These are phyloP conservation scores for Eremothecium sinecaudum DNA, from an alignment of 1,139 yeast species.

Conservation along the genomic window DNA sequence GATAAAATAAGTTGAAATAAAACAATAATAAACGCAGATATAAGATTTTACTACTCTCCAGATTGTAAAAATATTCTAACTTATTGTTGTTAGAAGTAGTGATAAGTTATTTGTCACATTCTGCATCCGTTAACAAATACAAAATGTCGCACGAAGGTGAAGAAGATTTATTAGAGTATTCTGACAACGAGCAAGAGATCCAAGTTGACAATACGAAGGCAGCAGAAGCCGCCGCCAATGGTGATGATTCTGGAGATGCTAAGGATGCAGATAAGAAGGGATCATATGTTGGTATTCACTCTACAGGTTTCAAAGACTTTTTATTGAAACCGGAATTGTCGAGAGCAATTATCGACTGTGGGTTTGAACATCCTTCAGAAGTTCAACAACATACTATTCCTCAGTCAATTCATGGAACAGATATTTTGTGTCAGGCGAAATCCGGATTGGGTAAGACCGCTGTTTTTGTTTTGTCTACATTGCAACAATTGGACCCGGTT, in stretches of 20 bases:
- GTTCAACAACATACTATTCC: slow-evolving; percentile 99
- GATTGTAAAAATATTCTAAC: too few species aligned
- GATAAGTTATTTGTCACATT: too few species aligned
- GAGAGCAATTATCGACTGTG: slow-evolving; percentile 98
- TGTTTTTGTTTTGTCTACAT: slow-evolving; percentile 88
- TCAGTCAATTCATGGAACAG: slow-evolving; percentile 95
- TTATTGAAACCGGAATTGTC: slow-evolving; percentile 90
- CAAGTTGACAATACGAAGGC: slow-evolving; percentile 59
- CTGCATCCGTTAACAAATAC: not conserved
- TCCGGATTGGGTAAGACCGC: slow-evolving; percentile 99
- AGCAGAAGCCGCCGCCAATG: slow-evolving; percentile 31
- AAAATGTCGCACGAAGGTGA: slow-evolving; percentile 67
- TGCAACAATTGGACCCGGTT: slow-evolving; percentile 95
- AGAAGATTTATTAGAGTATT: slow-evolving; percentile 97
- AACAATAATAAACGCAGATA: slow-evolving; percentile 1
- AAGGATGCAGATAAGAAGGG: slow-evolving; percentile 80
- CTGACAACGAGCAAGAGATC: slow-evolving; percentile 93
- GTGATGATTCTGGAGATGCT: slow-evolving; percentile 20
- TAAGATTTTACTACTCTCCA: too few species aligned
- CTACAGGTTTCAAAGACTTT: slow-evolving; percentile 97
- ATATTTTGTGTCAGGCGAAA: slow-evolving; percentile 96
- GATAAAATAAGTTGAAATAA: too few species aligned
- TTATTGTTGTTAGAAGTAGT: too few species aligned
- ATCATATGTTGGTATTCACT: slow-evolving; percentile 94
- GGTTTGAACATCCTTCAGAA: slow-evolving; percentile 99